Evolutionary conservation across 75 land plant genomes (phyloP).

Genomic region (Cryptomeria japonica): DNA sequence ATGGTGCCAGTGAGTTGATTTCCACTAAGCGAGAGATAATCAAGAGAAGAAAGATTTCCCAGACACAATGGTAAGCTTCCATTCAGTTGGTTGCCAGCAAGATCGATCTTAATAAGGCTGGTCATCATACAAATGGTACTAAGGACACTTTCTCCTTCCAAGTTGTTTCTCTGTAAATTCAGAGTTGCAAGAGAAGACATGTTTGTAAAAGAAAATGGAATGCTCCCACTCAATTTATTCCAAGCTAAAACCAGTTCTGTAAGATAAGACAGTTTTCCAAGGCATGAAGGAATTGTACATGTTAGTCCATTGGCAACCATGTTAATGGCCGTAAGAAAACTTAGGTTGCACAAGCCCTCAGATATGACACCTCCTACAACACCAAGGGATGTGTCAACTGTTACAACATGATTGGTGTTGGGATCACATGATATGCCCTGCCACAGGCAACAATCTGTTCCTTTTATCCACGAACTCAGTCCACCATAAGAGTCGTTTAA

Average conservation of each 20-base stretch:
- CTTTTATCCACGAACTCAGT: not conserved
- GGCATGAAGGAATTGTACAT: not conserved
- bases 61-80: conserved; percentile 15
- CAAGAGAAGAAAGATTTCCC: conserved; percentile 2
- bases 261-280: not conserved
- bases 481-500: not conserved
- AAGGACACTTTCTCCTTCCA: not conserved
- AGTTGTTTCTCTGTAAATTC: not conserved
- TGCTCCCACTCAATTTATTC: not conserved
- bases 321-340: not conserved
- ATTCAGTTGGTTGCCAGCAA: conserved; percentile 10
- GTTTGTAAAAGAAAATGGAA: not conserved
- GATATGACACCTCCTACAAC: not conserved
- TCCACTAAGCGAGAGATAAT: not conserved
- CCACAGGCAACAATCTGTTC: not conserved
- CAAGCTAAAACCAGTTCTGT: not conserved
- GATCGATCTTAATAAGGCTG: conserved; percentile 3
- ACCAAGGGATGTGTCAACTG: not conserved
- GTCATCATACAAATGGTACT: conserved; percentile 3
- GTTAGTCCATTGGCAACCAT: not conserved
- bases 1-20: conserved; percentile 9
- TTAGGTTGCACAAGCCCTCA: not conserved
- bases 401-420: not conserved
- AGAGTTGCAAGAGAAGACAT: not conserved
- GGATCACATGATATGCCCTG: not conserved